Evolutionary conservation across 2,329 filamentous ascomycete genomes (phyloP).

Genomic region (Corynespora cassiicola): DNA sequence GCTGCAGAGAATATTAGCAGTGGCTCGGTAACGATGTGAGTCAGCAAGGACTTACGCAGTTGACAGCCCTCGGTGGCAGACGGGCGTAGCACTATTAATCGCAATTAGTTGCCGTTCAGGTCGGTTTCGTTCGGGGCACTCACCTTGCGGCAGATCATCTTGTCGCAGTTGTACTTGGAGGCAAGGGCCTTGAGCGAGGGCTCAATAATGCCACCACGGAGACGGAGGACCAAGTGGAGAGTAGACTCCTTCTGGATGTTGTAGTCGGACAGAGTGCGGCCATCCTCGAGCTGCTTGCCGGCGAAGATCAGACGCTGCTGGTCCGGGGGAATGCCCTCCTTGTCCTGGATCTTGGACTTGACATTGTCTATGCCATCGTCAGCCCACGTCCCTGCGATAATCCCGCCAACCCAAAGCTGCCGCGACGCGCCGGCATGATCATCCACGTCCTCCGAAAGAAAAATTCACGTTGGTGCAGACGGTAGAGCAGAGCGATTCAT

Average conservation of each 20-base stretch:
- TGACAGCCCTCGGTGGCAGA: constrained; percentile 97
- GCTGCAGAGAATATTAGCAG: constrained; percentile 34
- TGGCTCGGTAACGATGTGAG: too few species aligned
- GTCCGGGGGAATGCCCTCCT: constrained; percentile 98
- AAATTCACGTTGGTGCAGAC: constrained; percentile 8
- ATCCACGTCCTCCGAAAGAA: too few species aligned
- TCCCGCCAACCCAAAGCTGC: too few species aligned
- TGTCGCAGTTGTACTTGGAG: constrained; percentile 99
- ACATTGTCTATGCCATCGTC: constrained; percentile 77
- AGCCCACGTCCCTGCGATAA: constrained; percentile 14
- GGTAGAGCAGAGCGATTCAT: constrained; percentile 15
- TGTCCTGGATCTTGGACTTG: constrained; percentile 99
- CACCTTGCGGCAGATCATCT: constrained; percentile 78
- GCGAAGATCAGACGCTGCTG: constrained; percentile 99
- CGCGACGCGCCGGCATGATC: too few species aligned
- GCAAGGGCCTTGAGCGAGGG: constrained; percentile 97
- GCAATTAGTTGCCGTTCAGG: constrained; percentile 3
- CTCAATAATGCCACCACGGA: constrained; percentile 97
- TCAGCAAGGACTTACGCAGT: constrained; percentile 76
- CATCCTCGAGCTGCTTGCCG: constrained; percentile 99
- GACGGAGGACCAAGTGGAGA: constrained; percentile 96
- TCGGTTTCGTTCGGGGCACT: background rate
- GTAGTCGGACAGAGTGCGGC: constrained; percentile 95
- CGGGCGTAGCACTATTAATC: constrained; percentile 90
- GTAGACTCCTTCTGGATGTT: constrained; percentile 99